A percentile compares a stretch with the other conserved stretches of the same genome.
These are phyloP conservation scores for Umbellularia californica DNA, from an alignment of 164 flowering plant species.

Conservation along the genomic window DNA sequence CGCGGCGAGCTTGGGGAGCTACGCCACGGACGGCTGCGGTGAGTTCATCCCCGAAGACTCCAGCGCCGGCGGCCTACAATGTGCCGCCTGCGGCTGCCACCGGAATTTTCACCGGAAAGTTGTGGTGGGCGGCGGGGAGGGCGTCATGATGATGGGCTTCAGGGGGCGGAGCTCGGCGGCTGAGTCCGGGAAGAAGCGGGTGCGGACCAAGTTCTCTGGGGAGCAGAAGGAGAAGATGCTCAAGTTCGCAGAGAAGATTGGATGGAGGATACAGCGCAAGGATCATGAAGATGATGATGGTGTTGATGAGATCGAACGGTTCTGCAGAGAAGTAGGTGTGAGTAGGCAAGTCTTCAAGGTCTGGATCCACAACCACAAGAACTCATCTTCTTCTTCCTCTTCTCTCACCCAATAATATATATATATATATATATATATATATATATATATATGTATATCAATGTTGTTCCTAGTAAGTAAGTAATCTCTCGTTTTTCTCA, in stretches of 20 bases:
- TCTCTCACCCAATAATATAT: slow-evolving; percentile 1
- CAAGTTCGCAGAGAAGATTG: slow-evolving; percentile 12
- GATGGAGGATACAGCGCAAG: slow-evolving; percentile 7
- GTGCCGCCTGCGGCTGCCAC: slow-evolving; percentile 12
- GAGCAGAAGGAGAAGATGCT: slow-evolving; percentile 15
- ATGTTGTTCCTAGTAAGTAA: no score
- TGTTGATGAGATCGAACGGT: slow-evolving; percentile 18
- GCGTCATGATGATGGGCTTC: background rate
- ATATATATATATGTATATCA: background rate
- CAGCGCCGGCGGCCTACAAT: background rate
- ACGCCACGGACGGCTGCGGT: slow-evolving; percentile 16
- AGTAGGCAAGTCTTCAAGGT: slow-evolving; percentile 29
- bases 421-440: background rate
- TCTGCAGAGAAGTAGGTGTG: slow-evolving; percentile 23
- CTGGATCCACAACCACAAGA: slow-evolving; percentile 34
- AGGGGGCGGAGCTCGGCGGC: background rate
- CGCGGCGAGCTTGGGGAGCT: slow-evolving; percentile 24
- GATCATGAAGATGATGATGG: background rate
- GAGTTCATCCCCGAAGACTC: slow-evolving; percentile 8
- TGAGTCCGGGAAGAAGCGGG: background rate
- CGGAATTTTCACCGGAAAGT: slow-evolving; percentile 12
- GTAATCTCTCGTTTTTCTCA: no score
- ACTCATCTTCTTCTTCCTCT: slow-evolving; percentile 8
- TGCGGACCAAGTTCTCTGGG: slow-evolving; percentile 8
- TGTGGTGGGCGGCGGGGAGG: background rate